phyloP scores from a whole-genome alignment of 2,329 filamentous ascomycete genomes.

The Gyromitra esculenta region DNA sequence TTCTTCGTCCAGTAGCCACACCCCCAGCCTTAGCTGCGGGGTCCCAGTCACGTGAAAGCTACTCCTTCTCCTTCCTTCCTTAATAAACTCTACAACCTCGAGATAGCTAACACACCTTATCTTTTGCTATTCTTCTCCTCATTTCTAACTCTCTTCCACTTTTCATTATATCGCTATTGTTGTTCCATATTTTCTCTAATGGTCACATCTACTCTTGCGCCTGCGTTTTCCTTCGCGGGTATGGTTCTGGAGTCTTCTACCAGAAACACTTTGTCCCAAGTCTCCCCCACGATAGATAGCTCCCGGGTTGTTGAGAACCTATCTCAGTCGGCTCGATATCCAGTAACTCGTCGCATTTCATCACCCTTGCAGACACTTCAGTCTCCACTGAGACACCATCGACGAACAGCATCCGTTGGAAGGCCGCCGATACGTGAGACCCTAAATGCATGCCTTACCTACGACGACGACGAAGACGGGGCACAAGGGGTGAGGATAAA shows the following conservation, averaged over 20 bases:
- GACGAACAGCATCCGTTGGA: conserved; percentile 55
- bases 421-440: conserved; percentile 57
- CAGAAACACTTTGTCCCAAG: neutral
- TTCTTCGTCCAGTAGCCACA: too few relatives aligned
- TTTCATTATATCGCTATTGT: neutral
- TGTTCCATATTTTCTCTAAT: neutral
- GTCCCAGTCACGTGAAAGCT: too few relatives aligned
- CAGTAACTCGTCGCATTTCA: conserved; percentile 34
- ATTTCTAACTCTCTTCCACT: neutral
- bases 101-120: neutral
- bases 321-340: conserved; percentile 4
- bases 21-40: too few relatives aligned
- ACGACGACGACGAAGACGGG: conserved; percentile 57
- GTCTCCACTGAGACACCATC: conserved; percentile 55
- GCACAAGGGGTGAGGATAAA: conserved; percentile 56
- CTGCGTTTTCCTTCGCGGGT: conserved; percentile 18
- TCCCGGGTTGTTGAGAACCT: neutral
- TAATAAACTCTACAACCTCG: too few relatives aligned
- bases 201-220: conserved; percentile 14
- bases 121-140: neutral
- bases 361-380: conserved; percentile 33
- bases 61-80: too few relatives aligned
- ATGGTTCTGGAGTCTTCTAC: neutral
- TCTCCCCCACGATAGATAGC: neutral
- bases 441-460: conserved; percentile 56